These are phyloP conservation scores for Macrophomina tecta DNA, from an alignment of 2,329 filamentous ascomycete genomes.

Conservation along the genomic window DNA sequence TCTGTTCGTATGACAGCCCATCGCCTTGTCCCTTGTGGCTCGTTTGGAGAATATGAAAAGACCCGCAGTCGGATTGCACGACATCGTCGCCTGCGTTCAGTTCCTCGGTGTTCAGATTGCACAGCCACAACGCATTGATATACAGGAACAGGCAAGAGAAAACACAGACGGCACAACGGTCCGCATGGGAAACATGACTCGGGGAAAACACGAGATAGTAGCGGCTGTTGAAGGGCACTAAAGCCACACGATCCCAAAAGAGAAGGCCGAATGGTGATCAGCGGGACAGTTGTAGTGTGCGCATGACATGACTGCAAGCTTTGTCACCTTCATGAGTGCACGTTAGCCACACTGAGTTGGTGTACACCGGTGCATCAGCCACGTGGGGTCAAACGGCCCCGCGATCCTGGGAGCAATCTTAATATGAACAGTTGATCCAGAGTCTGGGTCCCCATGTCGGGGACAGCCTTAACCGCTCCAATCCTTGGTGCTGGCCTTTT, in stretches of 20 bases:
- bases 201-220: constrained; percentile 1
- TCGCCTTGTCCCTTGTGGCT: neutral
- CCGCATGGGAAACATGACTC: constrained; percentile 4
- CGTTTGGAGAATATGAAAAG: constrained; percentile 15
- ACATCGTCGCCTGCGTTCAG: neutral
- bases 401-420: constrained; percentile 12
- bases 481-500: neutral
- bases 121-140: constrained; percentile 4
- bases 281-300: neutral
- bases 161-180: neutral
- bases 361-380: constrained; percentile 20
- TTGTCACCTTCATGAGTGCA: neutral
- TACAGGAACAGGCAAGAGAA: neutral
- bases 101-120: constrained; percentile 3
- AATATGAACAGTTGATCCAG: constrained; percentile 7
- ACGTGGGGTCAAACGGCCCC: constrained; percentile 18
- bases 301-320: neutral
- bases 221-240: neutral
- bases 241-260: constrained; percentile 19
- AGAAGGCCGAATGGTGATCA: constrained; percentile 2
- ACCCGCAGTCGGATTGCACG: neutral
- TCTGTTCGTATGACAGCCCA: neutral
- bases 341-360: neutral
- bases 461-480: constrained; percentile 8
- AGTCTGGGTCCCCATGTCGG: constrained; percentile 2